These are phyloP conservation scores for Oenanthe sinensis DNA, from an alignment of 129 eudicot species.

Conservation along the genomic window DNA sequence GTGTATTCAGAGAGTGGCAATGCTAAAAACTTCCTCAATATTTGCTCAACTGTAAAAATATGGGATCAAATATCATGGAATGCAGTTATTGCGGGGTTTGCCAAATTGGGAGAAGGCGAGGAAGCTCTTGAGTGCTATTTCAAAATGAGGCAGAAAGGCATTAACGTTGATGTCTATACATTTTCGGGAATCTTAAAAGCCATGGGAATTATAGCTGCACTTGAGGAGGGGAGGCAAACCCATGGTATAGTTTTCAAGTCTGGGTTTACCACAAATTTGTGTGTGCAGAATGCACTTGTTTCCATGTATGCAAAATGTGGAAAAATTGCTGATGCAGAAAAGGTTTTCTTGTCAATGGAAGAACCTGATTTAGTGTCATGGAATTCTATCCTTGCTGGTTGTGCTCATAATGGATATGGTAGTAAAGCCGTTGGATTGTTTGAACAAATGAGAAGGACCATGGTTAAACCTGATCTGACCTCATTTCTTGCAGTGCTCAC, in stretches of 20 bases:
- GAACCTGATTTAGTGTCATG: conserved; percentile 42
- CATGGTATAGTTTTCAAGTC: conserved; percentile 39
- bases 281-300: conserved; percentile 50
- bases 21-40: conserved; percentile 27
- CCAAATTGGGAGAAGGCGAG: conserved; percentile 35
- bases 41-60: conserved; percentile 30
- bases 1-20: conserved; percentile 37
- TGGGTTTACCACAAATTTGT: conserved; percentile 27
- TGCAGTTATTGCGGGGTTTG: conserved; percentile 53
- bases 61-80: conserved; percentile 59
- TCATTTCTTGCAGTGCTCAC: conserved; percentile 47
- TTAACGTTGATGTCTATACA: conserved; percentile 36
- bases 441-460: conserved; percentile 41
- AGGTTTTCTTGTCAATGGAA: conserved; percentile 33
- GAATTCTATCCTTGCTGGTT: conserved; percentile 61
- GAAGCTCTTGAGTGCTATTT: conserved; percentile 39
- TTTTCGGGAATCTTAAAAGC: conserved; percentile 42
- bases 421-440: conserved; percentile 38
- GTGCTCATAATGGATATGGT: conserved; percentile 48
- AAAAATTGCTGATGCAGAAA: conserved; percentile 29
- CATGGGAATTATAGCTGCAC: conserved; percentile 30
- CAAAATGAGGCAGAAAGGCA: conserved; percentile 42
- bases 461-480: conserved; percentile 41
- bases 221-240: conserved; percentile 42
- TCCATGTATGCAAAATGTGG: conserved; percentile 69